Percentiles rank a stretch among this genome's conserved stretches.
Evolutionary conservation across 2,329 filamentous ascomycete species (phyloP).

Genomic region (Lasiodiplodia hormozganensis): DNA sequence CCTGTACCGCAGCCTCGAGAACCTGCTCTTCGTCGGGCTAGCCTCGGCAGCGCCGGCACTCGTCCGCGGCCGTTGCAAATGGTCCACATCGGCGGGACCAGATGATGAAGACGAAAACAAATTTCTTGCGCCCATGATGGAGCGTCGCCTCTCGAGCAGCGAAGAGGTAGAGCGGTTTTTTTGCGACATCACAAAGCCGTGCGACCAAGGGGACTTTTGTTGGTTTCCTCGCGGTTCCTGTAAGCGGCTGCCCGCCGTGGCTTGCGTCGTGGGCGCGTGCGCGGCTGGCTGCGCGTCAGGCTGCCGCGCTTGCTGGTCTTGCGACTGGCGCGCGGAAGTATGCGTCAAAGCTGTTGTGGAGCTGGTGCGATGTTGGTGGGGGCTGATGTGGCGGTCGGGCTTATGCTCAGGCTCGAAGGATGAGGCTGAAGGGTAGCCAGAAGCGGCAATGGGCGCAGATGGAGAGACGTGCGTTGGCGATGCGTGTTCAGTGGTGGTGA

Average conservation of each 20-base stretch:
- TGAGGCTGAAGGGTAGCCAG: background rate
- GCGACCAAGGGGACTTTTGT: background rate
- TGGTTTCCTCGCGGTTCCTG: background rate
- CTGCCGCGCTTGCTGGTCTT: background rate
- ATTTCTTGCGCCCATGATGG: background rate
- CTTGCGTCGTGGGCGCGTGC: background rate
- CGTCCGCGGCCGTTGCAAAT: background rate
- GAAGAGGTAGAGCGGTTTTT: background rate
- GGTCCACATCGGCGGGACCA: background rate
- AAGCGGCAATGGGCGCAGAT: background rate
- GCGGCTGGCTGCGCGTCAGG: background rate
- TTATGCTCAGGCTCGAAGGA: background rate
- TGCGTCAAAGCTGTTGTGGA: background rate
- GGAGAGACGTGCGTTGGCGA: background rate
- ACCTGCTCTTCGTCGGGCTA: conserved; percentile 1
- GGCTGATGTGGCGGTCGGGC: background rate
- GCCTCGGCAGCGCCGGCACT: background rate
- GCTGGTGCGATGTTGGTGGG: background rate
- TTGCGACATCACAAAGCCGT: background rate
- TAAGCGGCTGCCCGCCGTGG: background rate
- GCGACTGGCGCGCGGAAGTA: background rate
- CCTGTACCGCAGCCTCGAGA: conserved; percentile 6
- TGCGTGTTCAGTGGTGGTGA: background rate
- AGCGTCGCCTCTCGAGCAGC: background rate
- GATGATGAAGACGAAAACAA: background rate